Percentiles rank a stretch among this genome's conserved stretches.
Evolutionary conservation across 768 basidiomycete genomes (phyloP).

Genomic region (Boletus subcaerulescens): DNA sequence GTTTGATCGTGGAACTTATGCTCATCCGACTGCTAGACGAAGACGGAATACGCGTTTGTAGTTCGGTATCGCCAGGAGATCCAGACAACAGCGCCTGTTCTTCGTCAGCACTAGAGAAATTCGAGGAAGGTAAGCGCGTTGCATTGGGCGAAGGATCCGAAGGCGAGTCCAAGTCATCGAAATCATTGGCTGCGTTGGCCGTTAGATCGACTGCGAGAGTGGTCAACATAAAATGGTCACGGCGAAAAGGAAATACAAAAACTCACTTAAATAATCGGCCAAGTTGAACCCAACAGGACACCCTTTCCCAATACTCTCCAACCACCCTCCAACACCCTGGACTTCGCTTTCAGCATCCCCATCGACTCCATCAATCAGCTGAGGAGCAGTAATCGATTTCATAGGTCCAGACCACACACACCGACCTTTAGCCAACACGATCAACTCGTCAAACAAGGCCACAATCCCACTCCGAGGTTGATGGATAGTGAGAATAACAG

Average conservation of each 20-base stretch:
- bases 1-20: constrained; percentile 54
- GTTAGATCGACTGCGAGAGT: constrained; percentile 62
- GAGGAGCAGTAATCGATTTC: constrained; percentile 10
- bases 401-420: constrained; percentile 34
- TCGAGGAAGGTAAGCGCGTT: constrained; percentile 34
- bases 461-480: constrained; percentile 98
- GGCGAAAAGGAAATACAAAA: neutral
- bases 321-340: constrained; percentile 52
- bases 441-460: constrained; percentile 87
- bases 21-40: constrained; percentile 37
- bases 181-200: constrained; percentile 50
- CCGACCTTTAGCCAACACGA: constrained; percentile 83
- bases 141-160: constrained; percentile 23
- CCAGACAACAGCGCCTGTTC: constrained; percentile 58
- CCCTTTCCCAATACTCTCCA: constrained; percentile 69
- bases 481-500: constrained; percentile 96
- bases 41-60: constrained; percentile 38
- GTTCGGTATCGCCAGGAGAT: constrained; percentile 51
- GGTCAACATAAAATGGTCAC: neutral
- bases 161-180: constrained; percentile 32
- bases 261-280: constrained; percentile 91
- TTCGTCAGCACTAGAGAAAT: constrained; percentile 56
- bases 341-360: constrained; percentile 12
- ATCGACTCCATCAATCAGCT: constrained; percentile 4
- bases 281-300: constrained; percentile 97